Conservation (phyloP, 495 filamentous ascomycete genomes). For the Trichoderma virens region DNA sequence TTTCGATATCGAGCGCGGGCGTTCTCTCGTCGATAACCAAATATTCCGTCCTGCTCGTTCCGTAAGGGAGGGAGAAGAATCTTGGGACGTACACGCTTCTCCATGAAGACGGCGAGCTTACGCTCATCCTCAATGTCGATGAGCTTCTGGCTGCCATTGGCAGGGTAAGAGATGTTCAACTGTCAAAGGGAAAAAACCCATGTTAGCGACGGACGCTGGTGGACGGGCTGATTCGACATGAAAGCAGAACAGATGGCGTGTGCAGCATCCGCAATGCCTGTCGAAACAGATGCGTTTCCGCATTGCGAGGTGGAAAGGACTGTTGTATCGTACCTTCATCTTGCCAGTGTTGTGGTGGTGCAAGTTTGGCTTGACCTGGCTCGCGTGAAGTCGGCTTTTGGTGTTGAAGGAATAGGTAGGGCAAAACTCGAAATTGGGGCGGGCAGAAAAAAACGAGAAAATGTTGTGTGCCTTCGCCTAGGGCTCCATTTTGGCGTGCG, state of each 20-base stretch:
- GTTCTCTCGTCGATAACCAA: not conserved
- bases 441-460: slow-evolving; percentile 3
- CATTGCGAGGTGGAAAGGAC: not conserved
- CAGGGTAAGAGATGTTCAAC: slow-evolving; percentile 96
- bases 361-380: slow-evolving; percentile 11
- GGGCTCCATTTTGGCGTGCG: slow-evolving; percentile 4
- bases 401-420: slow-evolving; percentile 4
- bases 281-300: not conserved
- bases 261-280: not conserved
- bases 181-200: slow-evolving; percentile 42
- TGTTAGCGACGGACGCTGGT: slow-evolving; percentile 2
- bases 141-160: slow-evolving; percentile 98
- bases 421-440: not conserved
- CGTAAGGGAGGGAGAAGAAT: not conserved
- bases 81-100: slow-evolving; percentile 33
- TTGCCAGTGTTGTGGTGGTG: slow-evolving; percentile 13
- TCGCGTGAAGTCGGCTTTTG: slow-evolving; percentile 11
- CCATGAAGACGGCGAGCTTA: slow-evolving; percentile 52
- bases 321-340: slow-evolving; percentile 13
- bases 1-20: slow-evolving; percentile 18
- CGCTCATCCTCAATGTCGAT: slow-evolving; percentile 98
- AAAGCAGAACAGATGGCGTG: not conserved
- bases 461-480: not conserved
- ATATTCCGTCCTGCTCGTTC: not conserved
- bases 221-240: not conserved